phyloP scores from a whole-genome alignment of 257 asterid species.

The Gentiana dahurica region DNA sequence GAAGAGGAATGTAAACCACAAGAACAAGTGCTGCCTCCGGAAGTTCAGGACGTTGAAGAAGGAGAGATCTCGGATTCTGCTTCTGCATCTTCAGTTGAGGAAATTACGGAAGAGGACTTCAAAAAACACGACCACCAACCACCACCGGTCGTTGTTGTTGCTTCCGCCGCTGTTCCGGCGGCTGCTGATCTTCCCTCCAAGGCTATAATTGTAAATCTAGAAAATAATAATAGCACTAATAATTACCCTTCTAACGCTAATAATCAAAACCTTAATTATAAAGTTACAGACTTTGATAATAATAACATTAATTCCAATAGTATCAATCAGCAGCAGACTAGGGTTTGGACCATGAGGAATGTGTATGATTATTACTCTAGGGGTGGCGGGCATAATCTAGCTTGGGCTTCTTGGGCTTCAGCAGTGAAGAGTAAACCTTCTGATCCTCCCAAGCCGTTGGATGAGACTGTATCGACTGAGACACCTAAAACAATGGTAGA shows the following conservation, averaged over 20 bases:
- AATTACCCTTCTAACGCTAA: slow-evolving; percentile 6
- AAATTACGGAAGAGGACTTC: slow-evolving; percentile 62
- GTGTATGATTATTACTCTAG: slow-evolving; percentile 54
- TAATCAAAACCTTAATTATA: slow-evolving; percentile 8
- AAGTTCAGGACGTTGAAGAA: slow-evolving; percentile 63
- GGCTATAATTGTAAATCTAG: slow-evolving; percentile 11
- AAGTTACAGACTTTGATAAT: neutral
- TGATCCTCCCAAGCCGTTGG: slow-evolving; percentile 39
- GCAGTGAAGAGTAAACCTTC: slow-evolving; percentile 89
- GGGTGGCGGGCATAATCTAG: slow-evolving; percentile 60
- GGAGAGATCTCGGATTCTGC: slow-evolving; percentile 87
- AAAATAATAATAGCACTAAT: slow-evolving; percentile 4
- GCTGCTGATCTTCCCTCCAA: neutral
- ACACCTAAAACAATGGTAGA: slow-evolving; percentile 12
- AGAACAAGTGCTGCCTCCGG: slow-evolving; percentile 15
- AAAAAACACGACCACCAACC: slow-evolving; percentile 22
- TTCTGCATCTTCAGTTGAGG: slow-evolving; percentile 62
- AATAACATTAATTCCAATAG: neutral
- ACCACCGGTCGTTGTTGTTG: slow-evolving; percentile 11
- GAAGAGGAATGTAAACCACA: slow-evolving; percentile 39
- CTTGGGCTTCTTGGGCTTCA: slow-evolving; percentile 99
- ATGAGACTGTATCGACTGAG: slow-evolving; percentile 59
- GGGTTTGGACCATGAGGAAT: slow-evolving; percentile 85
- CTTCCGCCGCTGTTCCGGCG: slow-evolving; percentile 9
- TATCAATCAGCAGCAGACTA: slow-evolving; percentile 17